Percentiles rank a stretch among this genome's conserved stretches.
phyloP scores from a whole-genome alignment of 495 filamentous ascomycete species.

The Lentithecium fluviatile region DNA sequence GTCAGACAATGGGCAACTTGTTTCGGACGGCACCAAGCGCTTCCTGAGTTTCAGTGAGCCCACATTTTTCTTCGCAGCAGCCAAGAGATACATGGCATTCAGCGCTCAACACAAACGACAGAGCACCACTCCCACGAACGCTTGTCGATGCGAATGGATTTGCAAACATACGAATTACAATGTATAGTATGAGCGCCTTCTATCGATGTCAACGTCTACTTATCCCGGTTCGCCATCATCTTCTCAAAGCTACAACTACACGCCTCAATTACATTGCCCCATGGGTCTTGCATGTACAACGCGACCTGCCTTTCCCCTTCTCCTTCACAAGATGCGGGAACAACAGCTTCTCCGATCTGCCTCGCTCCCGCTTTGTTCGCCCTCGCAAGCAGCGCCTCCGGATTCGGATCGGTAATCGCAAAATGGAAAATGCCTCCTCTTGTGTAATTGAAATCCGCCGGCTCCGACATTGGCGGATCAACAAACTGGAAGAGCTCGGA shows the following conservation, averaged over 20 bases:
- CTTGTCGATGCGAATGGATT: constrained; percentile 20
- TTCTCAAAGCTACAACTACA: constrained; percentile 33
- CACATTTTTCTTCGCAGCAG: neutral
- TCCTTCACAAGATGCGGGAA: constrained; percentile 8
- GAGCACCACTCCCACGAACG: neutral
- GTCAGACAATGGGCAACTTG: neutral
- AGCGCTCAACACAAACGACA: neutral
- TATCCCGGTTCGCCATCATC: constrained; percentile 28
- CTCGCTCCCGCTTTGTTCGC: constrained; percentile 17
- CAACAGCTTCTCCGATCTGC: constrained; percentile 32
- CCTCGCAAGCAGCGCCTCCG: constrained; percentile 29
- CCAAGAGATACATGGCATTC: neutral
- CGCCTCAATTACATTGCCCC: constrained; percentile 34
- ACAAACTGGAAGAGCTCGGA: constrained; percentile 38
- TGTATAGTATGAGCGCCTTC: no score
- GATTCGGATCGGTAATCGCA: constrained; percentile 34
- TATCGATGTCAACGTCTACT: no score
- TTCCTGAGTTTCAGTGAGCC: constrained; percentile 7
- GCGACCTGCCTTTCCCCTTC: constrained; percentile 18
- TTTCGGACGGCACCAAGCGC: neutral
- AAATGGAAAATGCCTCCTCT: constrained; percentile 34
- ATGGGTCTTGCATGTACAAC: constrained; percentile 26
- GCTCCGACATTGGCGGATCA: constrained; percentile 26
- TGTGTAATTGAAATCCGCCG: constrained; percentile 24
- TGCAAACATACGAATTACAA: neutral